A percentile compares a stretch with the other conserved stretches of the same genome.
Evolutionary conservation across 495 filamentous ascomycete species (phyloP).

Genomic region (Podospora fimiseda): DNA sequence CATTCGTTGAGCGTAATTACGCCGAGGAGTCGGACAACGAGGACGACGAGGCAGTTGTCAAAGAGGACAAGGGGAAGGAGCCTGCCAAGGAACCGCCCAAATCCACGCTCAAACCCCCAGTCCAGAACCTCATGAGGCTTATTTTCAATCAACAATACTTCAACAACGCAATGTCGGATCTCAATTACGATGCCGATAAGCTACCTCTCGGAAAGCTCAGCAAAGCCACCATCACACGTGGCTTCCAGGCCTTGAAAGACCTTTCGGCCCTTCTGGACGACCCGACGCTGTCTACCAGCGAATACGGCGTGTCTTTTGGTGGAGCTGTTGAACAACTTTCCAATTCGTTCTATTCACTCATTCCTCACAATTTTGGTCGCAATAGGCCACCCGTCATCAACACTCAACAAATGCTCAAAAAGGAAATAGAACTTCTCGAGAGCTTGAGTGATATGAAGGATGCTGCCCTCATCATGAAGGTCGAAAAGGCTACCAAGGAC

Average conservation of each 20-base stretch:
- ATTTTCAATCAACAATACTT: slow-evolving; percentile 77
- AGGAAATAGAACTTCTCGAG: slow-evolving; percentile 70
- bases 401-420: slow-evolving; percentile 50
- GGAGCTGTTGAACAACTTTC: slow-evolving; percentile 54
- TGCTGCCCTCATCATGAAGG: slow-evolving; percentile 68
- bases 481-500: slow-evolving; percentile 41
- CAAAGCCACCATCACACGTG: slow-evolving; percentile 62
- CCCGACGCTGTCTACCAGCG: slow-evolving; percentile 31
- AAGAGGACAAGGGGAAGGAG: slow-evolving; percentile 30
- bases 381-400: slow-evolving; percentile 61
- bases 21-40: slow-evolving; percentile 60
- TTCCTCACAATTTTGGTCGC: slow-evolving; percentile 76
- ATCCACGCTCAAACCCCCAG: slow-evolving; percentile 49
- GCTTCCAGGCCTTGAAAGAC: slow-evolving; percentile 68
- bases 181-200: slow-evolving; percentile 73
- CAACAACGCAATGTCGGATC: slow-evolving; percentile 53
- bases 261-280: slow-evolving; percentile 57
- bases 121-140: slow-evolving; percentile 65
- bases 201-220: slow-evolving; percentile 78
- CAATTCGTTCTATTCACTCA: slow-evolving; percentile 71
- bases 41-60: slow-evolving; percentile 36
- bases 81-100: slow-evolving; percentile 31
- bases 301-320: slow-evolving; percentile 35
- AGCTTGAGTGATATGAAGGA: slow-evolving; percentile 77
- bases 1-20: slow-evolving; percentile 66